These are phyloP conservation scores for Sugiyamaella boreocaroliniensis DNA, from an alignment of 805 yeast genomes.

Conservation along the genomic window DNA sequence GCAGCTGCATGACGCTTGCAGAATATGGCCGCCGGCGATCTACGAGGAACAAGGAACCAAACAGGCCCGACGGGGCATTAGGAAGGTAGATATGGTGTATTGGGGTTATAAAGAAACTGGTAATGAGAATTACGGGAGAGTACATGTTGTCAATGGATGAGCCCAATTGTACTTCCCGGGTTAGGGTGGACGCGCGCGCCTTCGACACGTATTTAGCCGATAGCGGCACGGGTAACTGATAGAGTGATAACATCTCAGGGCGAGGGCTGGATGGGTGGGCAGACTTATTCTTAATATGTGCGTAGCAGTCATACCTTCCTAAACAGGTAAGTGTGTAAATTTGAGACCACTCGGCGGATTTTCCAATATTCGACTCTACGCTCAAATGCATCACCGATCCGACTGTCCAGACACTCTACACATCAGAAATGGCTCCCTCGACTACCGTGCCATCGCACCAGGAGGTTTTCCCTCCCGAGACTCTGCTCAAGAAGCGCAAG, in stretches of 20 bases:
- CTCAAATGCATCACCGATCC: no score
- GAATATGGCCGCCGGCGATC: neutral
- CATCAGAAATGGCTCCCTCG: constrained; percentile 17
- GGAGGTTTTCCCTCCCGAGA: constrained; percentile 43
- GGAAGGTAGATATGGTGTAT: no score
- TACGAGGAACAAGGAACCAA: neutral
- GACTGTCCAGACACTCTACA: neutral
- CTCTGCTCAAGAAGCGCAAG: constrained; percentile 54
- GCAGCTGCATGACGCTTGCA: neutral
- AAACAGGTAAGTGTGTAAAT: neutral
- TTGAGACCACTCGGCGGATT: neutral
- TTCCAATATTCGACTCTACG: neutral
- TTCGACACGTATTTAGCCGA: neutral
- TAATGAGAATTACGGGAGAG: no score
- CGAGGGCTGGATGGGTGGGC: neutral
- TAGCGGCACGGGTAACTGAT: neutral
- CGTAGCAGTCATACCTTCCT: constrained; percentile 13
- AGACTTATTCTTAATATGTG: no score
- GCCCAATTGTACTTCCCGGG: neutral
- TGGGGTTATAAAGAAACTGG: no score
- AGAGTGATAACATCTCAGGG: neutral
- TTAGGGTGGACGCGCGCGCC: neutral
- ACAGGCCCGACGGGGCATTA: no score
- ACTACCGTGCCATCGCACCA: constrained; percentile 24
- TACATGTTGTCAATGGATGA: no score